phyloP scores from a whole-genome alignment of 495 filamentous ascomycete genomes.

The Bacidia rubella region DNA sequence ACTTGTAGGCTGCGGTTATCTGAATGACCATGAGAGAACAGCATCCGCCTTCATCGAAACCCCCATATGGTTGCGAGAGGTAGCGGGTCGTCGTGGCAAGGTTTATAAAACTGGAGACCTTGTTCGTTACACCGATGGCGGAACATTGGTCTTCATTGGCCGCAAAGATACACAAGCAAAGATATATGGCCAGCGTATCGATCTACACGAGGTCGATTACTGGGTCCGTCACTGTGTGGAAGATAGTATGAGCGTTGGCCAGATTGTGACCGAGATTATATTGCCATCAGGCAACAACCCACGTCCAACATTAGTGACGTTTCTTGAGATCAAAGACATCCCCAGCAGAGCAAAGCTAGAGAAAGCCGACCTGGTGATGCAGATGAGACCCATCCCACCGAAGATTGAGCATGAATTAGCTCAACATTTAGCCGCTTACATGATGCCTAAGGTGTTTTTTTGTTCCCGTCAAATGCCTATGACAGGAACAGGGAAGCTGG shows the following conservation, averaged over 20 bases:
- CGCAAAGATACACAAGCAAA: conserved; percentile 38
- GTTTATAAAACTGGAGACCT: conserved; percentile 38
- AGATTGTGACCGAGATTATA: not conserved
- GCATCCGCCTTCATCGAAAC: conserved; percentile 12
- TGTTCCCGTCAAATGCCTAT: not conserved
- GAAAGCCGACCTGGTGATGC: not conserved
- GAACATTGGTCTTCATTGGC: conserved; percentile 28
- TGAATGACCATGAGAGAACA: conserved; percentile 17
- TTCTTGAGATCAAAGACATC: no score
- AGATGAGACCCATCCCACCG: not conserved
- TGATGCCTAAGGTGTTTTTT: not conserved
- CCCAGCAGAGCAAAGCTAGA: not conserved
- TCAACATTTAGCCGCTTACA: not conserved
- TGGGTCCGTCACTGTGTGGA: no score
- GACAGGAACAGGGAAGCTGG: not conserved
- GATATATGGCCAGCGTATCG: conserved; percentile 36
- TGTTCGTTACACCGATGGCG: conserved; percentile 27
- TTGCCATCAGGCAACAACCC: not conserved
- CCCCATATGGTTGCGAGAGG: not conserved
- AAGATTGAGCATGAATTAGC: not conserved
- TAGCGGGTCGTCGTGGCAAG: conserved; percentile 26
- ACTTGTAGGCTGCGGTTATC: conserved; percentile 22
- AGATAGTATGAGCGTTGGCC: no score
- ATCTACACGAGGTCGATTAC: conserved; percentile 39
- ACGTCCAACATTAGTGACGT: not conserved